Base-by-base conservation (phyloP, 495 filamentous ascomycete genomes). In the Diplogelasinospora grovesii region DNA sequence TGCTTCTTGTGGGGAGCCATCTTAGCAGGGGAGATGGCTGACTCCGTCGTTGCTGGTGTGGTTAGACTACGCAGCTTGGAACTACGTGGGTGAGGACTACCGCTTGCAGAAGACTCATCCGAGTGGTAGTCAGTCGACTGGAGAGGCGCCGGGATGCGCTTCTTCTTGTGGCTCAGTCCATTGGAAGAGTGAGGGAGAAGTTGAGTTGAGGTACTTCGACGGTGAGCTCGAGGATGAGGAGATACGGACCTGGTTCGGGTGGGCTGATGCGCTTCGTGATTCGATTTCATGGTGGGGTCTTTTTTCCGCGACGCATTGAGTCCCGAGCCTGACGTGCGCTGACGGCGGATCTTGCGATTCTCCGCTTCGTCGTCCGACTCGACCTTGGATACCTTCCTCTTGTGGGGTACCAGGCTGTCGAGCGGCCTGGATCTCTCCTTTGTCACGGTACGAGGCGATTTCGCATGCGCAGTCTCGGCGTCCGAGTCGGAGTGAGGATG, bases 1-100 rank as follows among this genome's bases (percentile, higher is more conserved):
- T 88, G 75, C 49, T 89, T 89, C 60, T 87, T 93, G 52, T 83
- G 81, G 2, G 68, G 68, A 4, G 73, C 71, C 62, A 82, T 74
- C 44, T 83, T 83, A 4, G 75, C 78, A 5, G 82, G 80, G 7
- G 83, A 86, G 18, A 79, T 69, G 21, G 56, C 65, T 27, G 69
- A 71, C 29, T 75, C 73, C 2, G 70, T 70, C 46, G 57, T 78
- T 49, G 59, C 72, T 49, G 59, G 75, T 36, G 61, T 83, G 9
- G 78, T 73, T 27, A 85, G 63, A 49, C 75, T 82, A 24, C 82
- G 78, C 23, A 83, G 43, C 27, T 81, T 81, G 24, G 74, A 71
- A 43, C 74, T 77, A 48, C 77, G 82, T 32, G 79, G 81, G 49
- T 84, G 68, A 2, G 82, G 79, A 40, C 82, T 86, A 20, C 78